Conservation (phyloP, 306 rosid genomes). For the Vicia villosa region DNA sequence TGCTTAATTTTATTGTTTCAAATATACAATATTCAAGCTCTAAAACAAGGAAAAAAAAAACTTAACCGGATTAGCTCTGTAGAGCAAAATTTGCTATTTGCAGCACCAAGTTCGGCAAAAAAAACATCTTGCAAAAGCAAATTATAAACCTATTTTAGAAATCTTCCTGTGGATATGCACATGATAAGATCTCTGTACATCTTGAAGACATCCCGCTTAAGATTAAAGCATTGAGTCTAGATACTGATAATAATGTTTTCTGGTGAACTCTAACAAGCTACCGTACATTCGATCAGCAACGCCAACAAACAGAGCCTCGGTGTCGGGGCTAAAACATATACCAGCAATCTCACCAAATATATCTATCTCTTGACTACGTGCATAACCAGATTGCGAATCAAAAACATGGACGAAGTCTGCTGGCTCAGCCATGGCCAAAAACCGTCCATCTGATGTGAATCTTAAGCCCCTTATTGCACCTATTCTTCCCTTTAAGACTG, state of each 20-base stretch:
- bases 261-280: conserved; percentile 77
- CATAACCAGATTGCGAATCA: conserved; percentile 59
- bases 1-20: conserved; percentile 21
- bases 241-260: conserved; percentile 49
- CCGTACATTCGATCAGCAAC: conserved; percentile 86
- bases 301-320: conserved; percentile 78
- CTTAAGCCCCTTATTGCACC: conserved; percentile 84
- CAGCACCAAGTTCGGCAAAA: conserved; percentile 18
- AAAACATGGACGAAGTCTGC: conserved; percentile 87
- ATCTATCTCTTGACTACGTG: conserved; percentile 75
- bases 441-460: conserved; percentile 73
- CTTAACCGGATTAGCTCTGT: conserved; percentile 9
- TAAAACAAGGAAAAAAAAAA: neutral
- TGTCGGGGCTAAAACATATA: conserved; percentile 83
- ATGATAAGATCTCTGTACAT: conserved; percentile 30
- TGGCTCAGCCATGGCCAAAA: conserved; percentile 91
- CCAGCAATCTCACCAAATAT: conserved; percentile 94
- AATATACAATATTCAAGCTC: conserved; percentile 18
- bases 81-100: conserved; percentile 31
- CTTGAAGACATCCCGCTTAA: conserved; percentile 20
- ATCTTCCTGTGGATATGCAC: conserved; percentile 23
- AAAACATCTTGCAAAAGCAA: conserved; percentile 26
- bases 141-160: conserved; percentile 11
- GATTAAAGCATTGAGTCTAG: conserved; percentile 52
- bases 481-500: conserved; percentile 87